Evolutionary conservation across 2,329 filamentous ascomycete genomes (phyloP).

Genomic region (Aureobasidium zeae): DNA sequence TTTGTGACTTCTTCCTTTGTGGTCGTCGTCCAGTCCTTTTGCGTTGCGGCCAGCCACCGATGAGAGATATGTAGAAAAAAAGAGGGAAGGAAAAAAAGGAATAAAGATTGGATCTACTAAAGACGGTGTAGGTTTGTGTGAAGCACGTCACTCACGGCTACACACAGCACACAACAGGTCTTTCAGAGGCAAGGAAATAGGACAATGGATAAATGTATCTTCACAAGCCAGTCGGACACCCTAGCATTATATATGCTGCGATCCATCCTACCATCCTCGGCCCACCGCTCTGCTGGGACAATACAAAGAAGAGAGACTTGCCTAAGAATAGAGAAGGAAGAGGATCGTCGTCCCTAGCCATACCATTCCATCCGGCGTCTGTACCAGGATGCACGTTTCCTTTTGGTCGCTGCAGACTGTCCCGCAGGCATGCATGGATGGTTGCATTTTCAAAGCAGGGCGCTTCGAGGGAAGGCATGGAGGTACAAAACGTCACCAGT

Average conservation of each 20-base stretch:
- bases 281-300: constrained; percentile 1
- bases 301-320: no score
- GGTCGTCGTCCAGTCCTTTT: neutral
- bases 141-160: constrained; percentile 14
- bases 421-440: constrained; percentile 9
- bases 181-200: constrained; percentile 13
- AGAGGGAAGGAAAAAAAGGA: neutral
- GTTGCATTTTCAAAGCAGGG: constrained; percentile 6
- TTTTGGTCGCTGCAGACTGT: constrained; percentile 8
- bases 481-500: constrained; percentile 4
- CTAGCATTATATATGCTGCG: constrained; percentile 11
- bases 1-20: constrained; percentile 3
- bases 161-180: constrained; percentile 11
- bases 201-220: no score
- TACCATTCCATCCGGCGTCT: constrained; percentile 14
- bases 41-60: constrained; percentile 1
- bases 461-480: constrained; percentile 11
- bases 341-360: constrained; percentile 12
- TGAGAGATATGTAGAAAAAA: neutral
- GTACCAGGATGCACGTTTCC: constrained; percentile 14
- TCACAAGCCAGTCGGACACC: neutral
- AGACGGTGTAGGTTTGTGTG: constrained; percentile 1
- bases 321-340: constrained; percentile 11
- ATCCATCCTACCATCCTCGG: neutral
- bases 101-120: constrained; percentile 4